Evolutionary conservation across 352 stramenopile genomes (phyloP), one percentile per base, ranked within the genome.

Genomic region (Globisporangium iwayamae): DNA sequence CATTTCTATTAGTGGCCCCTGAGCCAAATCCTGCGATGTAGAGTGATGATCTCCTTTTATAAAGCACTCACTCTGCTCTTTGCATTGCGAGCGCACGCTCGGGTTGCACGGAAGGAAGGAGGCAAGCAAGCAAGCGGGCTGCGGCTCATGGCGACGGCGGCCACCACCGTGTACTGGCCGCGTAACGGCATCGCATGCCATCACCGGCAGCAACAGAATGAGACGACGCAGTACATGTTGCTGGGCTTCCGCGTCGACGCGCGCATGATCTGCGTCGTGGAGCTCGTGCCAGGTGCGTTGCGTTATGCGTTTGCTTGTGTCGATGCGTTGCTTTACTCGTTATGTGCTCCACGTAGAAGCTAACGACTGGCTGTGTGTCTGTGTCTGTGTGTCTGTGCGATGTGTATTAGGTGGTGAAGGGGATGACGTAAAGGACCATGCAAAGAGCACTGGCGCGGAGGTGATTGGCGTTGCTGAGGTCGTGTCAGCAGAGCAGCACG

Each of bases 151-250:
- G 56, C 45, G 56, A 73, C 66, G 61, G 41, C 52, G 16, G 41
- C 39, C 18, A 56, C 67, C 25, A 69, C 81, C 14, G 74, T 85
- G 46, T 89, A 82, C 59, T 87, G 78, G 78, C 78, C 80, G 28
- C 13, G 51, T 68, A 57, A 3, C 13, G 65, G 28, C 14, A 39
- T 59, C 1, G 11, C 11, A 4, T 3, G 36, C 11, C 9, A n/a
- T 3, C 13, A n/a, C 10, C 11, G 13, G 52, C 52, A 32, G 32
- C 32, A 46, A 32, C 52, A 32, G 32, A n/a, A 46, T n/a, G 52
- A 46, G 16, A 11, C 52, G 10, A 32, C 3, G 3, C 14, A 28
- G 22, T 57, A 30, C 11, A 9, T 13, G 14, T 47, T 67, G 38
- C 11, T 72, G 36, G 78, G 76, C 43, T 68, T 60, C 10, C 63